Conservation (phyloP, 2,329 filamentous ascomycete species). For the Colletotrichum eleusines region DNA sequence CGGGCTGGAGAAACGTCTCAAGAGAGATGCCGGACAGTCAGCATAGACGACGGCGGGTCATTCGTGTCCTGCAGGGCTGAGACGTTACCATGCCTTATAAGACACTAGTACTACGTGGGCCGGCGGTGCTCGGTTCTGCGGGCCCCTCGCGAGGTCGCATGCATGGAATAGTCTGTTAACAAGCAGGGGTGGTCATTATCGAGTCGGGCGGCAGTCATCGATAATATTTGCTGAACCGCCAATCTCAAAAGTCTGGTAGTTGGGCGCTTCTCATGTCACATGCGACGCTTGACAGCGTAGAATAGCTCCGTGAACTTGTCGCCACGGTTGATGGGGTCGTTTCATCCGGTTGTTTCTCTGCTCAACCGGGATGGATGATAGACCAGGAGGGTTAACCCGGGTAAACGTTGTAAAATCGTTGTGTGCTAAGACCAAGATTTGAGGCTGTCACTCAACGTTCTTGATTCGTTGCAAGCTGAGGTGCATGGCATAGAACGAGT, state of each 20-base stretch:
- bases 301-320: constrained; percentile 16
- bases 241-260: constrained; percentile 17
- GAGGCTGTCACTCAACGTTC: background rate
- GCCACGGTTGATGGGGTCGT: constrained; percentile 22
- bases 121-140: background rate
- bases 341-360: constrained; percentile 15
- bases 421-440: too few species aligned
- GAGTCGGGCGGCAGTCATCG: background rate
- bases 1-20: background rate
- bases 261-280: constrained; percentile 27
- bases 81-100: background rate
- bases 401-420: background rate
- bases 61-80: background rate
- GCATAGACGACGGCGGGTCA: too few species aligned
- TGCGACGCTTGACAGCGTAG: constrained; percentile 27
- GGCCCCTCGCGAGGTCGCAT: too few species aligned
- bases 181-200: background rate
- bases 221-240: background rate
- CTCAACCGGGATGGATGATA: constrained; percentile 1
- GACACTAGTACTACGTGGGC: background rate
- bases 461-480: background rate
- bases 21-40: too few species aligned
- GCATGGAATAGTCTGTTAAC: background rate
- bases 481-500: background rate
- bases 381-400: background rate